Conservation (phyloP, 2,329 filamentous ascomycete genomes). For the Pseudogymnoascus sp. region DNA sequence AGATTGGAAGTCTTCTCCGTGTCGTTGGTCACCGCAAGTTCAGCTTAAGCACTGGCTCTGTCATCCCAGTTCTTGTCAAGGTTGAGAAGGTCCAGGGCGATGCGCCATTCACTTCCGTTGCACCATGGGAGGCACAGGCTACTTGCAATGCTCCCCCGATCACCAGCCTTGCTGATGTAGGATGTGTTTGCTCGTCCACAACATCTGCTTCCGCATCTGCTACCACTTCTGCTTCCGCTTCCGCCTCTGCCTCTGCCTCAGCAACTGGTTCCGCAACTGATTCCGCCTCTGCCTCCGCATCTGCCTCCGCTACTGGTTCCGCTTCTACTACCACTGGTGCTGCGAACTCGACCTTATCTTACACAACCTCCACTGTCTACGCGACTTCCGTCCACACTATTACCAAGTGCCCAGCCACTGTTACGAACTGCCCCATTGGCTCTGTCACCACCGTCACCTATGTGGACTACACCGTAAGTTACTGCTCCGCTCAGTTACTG, state of each 20-base stretch:
- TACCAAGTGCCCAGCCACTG: conserved; percentile 29
- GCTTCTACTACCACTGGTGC: background rate
- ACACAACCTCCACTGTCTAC: conserved; percentile 12
- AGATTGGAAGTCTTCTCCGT: conserved; percentile 45
- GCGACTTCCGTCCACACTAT: conserved; percentile 15
- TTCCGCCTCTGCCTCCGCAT: background rate
- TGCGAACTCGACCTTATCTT: background rate
- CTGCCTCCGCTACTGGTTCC: background rate
- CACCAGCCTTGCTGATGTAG: conserved; percentile 32
- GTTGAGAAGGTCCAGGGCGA: conserved; percentile 39
- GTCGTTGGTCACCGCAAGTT: conserved; percentile 58
- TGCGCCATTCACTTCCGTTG: conserved; percentile 27
- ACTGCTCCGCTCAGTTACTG: background rate
- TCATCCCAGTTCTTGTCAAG: conserved; percentile 62
- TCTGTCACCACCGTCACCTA: conserved; percentile 29
- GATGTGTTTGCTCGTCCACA: conserved; percentile 15
- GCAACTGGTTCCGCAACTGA: background rate
- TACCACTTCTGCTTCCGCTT: background rate
- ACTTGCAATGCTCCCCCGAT: conserved; percentile 41
- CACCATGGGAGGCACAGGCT: conserved; percentile 33
- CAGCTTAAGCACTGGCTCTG: conserved; percentile 56
- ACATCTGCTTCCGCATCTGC: background rate
- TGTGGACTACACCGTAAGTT: background rate
- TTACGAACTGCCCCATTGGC: conserved; percentile 34
- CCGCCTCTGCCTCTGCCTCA: background rate